Evolutionary conservation across 352 stramenopile species (phyloP).

Genomic region (Phytophthora ramorum): DNA sequence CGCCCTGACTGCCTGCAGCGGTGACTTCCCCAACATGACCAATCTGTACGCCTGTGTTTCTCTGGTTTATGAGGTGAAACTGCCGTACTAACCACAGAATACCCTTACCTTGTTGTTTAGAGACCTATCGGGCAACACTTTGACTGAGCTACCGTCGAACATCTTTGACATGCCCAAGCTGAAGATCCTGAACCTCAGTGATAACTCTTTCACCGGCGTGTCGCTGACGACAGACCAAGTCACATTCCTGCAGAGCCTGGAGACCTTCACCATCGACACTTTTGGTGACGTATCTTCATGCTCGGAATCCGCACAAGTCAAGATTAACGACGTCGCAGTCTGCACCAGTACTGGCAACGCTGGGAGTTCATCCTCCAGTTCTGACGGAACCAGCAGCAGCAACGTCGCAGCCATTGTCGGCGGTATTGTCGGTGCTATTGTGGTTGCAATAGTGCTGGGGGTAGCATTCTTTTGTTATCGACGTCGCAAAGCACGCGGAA

Average conservation of each 20-base stretch:
- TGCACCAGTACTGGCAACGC: slow-evolving; percentile 33
- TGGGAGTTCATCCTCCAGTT: slow-evolving; percentile 7
- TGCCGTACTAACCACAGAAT: slow-evolving; percentile 1
- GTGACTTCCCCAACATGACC: slow-evolving; percentile 52
- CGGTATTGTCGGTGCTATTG: slow-evolving; percentile 49
- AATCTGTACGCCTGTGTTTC: slow-evolving; percentile 47
- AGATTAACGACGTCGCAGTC: slow-evolving; percentile 44
- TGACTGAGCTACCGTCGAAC: slow-evolving; percentile 48
- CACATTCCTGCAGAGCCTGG: slow-evolving; percentile 51
- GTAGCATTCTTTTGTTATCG: slow-evolving; percentile 39
- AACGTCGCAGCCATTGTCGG: slow-evolving; percentile 52
- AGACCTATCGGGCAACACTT: slow-evolving; percentile 58
- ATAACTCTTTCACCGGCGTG: slow-evolving; percentile 59
- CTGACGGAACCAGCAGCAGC: slow-evolving; percentile 18
- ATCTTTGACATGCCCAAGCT: slow-evolving; percentile 61
- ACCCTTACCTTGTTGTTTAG: slow-evolving; percentile 21
- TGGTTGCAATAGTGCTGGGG: slow-evolving; percentile 34
- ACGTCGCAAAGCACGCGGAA: slow-evolving; percentile 25
- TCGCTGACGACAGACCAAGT: slow-evolving; percentile 48
- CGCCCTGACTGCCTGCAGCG: slow-evolving; percentile 53
- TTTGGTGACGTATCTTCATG: slow-evolving; percentile 41
- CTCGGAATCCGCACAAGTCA: slow-evolving; percentile 17
- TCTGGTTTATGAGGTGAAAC: background rate
- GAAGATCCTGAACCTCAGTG: slow-evolving; percentile 45
- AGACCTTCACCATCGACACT: slow-evolving; percentile 46